Evolutionary conservation across 2,329 filamentous ascomycete species (phyloP), one percentile per base, ranked within the genome.

Genomic region (Tolypocladium ophioglossoides): DNA sequence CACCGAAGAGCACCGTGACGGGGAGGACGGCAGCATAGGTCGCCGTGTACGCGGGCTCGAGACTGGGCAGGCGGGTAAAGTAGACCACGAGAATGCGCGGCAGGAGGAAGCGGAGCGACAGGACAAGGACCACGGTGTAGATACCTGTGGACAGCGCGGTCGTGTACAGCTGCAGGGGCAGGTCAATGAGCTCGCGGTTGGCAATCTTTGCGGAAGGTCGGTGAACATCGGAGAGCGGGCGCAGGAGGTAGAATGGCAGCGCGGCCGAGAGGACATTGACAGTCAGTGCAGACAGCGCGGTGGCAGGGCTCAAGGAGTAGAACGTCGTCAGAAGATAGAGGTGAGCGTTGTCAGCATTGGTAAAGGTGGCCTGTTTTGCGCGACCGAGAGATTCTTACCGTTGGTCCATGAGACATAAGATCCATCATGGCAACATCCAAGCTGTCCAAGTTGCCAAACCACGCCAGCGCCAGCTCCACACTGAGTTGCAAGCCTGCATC

Each of bases 241-340:
- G 87, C 53, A 95, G 75, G 46, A 94, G 78, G 56, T 80, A 77
- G 70, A 95, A 92, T 1, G 91, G 90, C 32, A 89, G 65, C 44
- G 85, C 84, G 44, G 83, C 82, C 3, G 88, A 82, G 56, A 85
- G 62, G 52, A 87, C 73, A 62, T 91, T 87, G 62, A 92, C 86
- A 37, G 72, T 68, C 51, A 90, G 78, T 38, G 82, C 82, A 40
- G 79, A 73, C 34, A 83, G 63, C 22, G 85, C 77, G 0, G 86
- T 85, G 52, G 74, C 69, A 30, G 80, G 74, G 30, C 80, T 78
- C 60, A 95, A 78, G 38, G 76, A 71, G 78, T 95, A 96, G 74
- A 95, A 96, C 52, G 83, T 83, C 34, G 78, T 77, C 32, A 95
- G 76, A 46, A 96, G 83, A 65, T 87, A 88, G 58, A 87, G 82